Base-by-base conservation (phyloP, 202 grass and related monocot species). In the Carex arenaria region DNA sequence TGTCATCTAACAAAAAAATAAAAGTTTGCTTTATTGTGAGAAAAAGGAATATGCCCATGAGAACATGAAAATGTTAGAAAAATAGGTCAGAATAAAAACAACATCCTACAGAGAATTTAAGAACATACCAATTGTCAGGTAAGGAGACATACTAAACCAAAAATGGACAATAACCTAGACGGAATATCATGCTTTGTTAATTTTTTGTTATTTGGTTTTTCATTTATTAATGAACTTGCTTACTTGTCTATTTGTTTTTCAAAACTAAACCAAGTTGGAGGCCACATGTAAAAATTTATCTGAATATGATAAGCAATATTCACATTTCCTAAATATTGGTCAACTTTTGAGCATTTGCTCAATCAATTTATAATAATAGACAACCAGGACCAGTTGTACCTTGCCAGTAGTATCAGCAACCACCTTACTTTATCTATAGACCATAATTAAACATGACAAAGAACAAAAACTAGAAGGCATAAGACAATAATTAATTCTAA, bases 1-100 rank as follows among this genome's bases (percentile, higher is more conserved):
- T 23, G 97, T 99, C 97, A 99, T 99, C 97, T 99, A 90, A 80
- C 28, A 90, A 80, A 84, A 84, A 26, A 85, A 69, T 56, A 69
- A 80, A 51, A 53, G 34, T 13, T 20, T 63, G 20, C 45, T 82
- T 57, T 54, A 68, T 38, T 20, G 11, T 67, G 62, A 82, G 12
- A 34, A 82, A 69, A 28, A 66, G 38, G 12, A 66, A 19, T 81
- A 28, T 64, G 23, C 62, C 43, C 36, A 81, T 26, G 22, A 81
- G 22, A 45, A 80, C 22, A 65, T 45, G 36, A 42, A 11, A 45
- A 28, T 52, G 18, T 43, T 51, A 49, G 6, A 66, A 47, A n/a
- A 65, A 19, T 23, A 57, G 4, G 15, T 59, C 14, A 60, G 17
- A 59, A 32, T 31, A 34, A 14, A 14, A 76, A 14, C 55, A 34